These are phyloP conservation scores for Aspergillus chevalieri DNA, from an alignment of 2,329 filamentous ascomycete genomes.

Conservation along the genomic window DNA sequence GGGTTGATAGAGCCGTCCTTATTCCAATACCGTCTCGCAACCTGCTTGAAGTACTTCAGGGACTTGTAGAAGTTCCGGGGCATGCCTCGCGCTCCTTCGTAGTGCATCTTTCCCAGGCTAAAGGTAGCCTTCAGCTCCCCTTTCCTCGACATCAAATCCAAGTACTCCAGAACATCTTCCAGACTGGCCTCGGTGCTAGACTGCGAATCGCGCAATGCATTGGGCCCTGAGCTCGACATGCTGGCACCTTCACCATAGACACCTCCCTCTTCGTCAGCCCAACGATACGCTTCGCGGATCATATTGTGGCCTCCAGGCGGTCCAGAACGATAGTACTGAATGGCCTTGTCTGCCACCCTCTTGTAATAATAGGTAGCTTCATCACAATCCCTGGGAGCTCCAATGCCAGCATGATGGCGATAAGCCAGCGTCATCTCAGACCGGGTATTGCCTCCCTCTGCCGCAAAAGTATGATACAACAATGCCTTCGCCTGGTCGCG, in stretches of 20 bases:
- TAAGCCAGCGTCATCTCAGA: slow-evolving; percentile 94
- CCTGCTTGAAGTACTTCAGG: slow-evolving; percentile 71
- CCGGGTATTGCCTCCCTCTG: slow-evolving; percentile 70
- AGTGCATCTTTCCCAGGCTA: slow-evolving; percentile 77
- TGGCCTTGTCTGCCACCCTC: slow-evolving; percentile 84
- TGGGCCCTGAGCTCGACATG: slow-evolving; percentile 75
- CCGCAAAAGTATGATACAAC: slow-evolving; percentile 91
- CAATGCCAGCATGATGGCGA: slow-evolving; percentile 77
- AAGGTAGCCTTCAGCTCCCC: slow-evolving; percentile 83
- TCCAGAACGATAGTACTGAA: slow-evolving; percentile 78
- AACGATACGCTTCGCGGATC: slow-evolving; percentile 70
- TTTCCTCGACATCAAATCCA: slow-evolving; percentile 84
- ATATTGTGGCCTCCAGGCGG: slow-evolving; percentile 81
- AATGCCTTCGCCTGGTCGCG: slow-evolving; percentile 86
- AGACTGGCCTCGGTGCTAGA: slow-evolving; percentile 79
- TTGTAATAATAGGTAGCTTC: slow-evolving; percentile 84
- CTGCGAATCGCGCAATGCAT: slow-evolving; percentile 67
- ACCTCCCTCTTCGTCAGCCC: slow-evolving; percentile 84
- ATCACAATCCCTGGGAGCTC: slow-evolving; percentile 79
- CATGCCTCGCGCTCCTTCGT: slow-evolving; percentile 74
- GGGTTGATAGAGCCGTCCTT: slow-evolving; percentile 68
- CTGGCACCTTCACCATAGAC: slow-evolving; percentile 95
- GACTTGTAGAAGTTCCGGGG: slow-evolving; percentile 67
- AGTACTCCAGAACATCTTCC: slow-evolving; percentile 89
- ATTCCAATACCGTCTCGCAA: slow-evolving; percentile 76